These are phyloP conservation scores for Colletotrichum sp. DNA, from an alignment of 2,329 filamentous ascomycete species.

Conservation along the genomic window DNA sequence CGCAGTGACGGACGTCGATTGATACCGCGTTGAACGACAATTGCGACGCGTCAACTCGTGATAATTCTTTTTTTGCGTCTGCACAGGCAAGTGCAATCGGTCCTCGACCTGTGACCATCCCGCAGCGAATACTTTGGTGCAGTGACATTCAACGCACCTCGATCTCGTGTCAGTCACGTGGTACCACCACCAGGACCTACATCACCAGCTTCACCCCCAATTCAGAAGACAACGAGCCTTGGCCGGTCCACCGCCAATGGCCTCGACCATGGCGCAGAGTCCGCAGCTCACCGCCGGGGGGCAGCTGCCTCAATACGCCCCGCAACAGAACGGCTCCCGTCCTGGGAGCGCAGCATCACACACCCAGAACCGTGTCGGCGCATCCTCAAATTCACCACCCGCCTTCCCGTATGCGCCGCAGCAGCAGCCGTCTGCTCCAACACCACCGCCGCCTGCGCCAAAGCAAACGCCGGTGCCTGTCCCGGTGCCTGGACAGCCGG, in stretches of 20 bases:
- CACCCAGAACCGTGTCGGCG: neutral
- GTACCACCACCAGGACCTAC: neutral
- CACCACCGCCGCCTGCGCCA: neutral
- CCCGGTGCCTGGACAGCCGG: neutral
- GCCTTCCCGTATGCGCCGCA: neutral
- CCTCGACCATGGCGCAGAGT: neutral
- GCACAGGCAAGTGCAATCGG: neutral
- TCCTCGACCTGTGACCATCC: neutral
- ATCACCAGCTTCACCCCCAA: neutral
- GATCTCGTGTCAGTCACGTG: neutral
- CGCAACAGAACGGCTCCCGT: neutral
- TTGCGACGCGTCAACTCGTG: neutral
- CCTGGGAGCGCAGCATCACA: neutral
- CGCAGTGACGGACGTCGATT: no score
- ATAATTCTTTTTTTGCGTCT: neutral
- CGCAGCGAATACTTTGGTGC: neutral
- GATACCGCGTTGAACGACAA: neutral
- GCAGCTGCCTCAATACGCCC: neutral
- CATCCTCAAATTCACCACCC: neutral
- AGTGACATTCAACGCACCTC: neutral
- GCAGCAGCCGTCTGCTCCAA: neutral
- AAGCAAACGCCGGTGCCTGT: neutral
- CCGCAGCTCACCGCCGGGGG: neutral
- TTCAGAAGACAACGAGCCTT: neutral
- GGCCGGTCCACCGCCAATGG: neutral